These are phyloP conservation scores for Ocimum tenuiflorum DNA, from an alignment of 257 asterid genomes.

Conservation along the genomic window DNA sequence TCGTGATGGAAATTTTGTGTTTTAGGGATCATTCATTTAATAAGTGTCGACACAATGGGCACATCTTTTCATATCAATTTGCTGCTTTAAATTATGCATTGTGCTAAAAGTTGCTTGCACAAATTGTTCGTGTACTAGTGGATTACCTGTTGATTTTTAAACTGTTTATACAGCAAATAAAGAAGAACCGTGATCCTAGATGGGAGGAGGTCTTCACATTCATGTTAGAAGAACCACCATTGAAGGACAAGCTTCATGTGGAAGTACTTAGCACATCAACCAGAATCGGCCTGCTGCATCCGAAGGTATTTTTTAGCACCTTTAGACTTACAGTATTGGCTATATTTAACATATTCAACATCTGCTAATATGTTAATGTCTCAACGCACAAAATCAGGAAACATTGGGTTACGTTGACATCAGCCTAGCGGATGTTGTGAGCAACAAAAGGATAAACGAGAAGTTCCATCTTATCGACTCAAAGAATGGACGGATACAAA, in stretches of 20 bases:
- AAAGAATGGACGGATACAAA: conserved; percentile 47
- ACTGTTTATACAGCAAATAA: conserved; percentile 56
- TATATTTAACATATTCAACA: no score
- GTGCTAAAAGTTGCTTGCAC: neutral
- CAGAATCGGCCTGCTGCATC: conserved; percentile 86
- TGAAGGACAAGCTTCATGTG: conserved; percentile 62
- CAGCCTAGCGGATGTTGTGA: conserved; percentile 44
- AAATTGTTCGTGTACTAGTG: neutral
- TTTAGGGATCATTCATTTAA: no score
- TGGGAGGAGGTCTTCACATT: conserved; percentile 89
- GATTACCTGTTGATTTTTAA: neutral
- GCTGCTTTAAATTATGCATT: neutral
- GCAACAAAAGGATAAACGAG: conserved; percentile 55
- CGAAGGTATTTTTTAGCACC: conserved; percentile 54
- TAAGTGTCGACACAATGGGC: no score
- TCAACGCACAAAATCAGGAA: conserved; percentile 34
- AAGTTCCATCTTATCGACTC: conserved; percentile 53
- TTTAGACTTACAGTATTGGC: neutral
- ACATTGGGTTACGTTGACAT: conserved; percentile 46
- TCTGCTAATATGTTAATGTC: no score
- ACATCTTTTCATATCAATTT: neutral
- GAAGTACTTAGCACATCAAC: conserved; percentile 80
- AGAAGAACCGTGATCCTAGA: conserved; percentile 96
- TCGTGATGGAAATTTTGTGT: no score
- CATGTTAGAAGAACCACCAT: conserved; percentile 76